Evolutionary conservation across 169 alveolate genomes (phyloP).

Genomic region (Babesia bovis): DNA sequence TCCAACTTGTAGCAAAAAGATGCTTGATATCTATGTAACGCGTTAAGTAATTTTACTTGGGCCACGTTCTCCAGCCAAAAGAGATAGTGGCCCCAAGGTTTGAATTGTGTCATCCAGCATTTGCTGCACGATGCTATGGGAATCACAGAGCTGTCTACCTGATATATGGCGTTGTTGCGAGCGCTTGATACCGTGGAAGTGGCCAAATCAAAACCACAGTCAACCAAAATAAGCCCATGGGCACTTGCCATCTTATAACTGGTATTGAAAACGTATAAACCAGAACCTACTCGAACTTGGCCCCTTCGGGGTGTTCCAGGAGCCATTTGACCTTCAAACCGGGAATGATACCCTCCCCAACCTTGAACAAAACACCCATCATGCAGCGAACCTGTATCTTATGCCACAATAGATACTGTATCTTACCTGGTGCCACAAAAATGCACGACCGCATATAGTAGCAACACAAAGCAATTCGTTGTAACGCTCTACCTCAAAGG

Average conservation of each 20-base stretch:
- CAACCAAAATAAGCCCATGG: constrained; percentile 17
- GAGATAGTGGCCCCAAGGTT: constrained; percentile 26
- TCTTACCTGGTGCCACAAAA: constrained; percentile 48
- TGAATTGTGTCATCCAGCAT: constrained; percentile 5
- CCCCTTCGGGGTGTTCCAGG: constrained; percentile 21
- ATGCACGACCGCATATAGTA: constrained; percentile 18
- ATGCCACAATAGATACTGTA: background rate
- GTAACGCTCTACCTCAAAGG: constrained; percentile 16
- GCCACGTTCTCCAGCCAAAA: constrained; percentile 12
- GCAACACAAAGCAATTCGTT: constrained; percentile 29
- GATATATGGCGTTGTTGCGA: background rate
- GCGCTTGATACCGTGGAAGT: background rate
- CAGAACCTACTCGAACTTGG: constrained; percentile 16
- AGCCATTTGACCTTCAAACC: background rate
- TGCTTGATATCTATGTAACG: no score
- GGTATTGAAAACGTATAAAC: background rate
- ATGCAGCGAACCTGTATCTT: constrained; percentile 24
- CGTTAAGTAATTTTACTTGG: no score
- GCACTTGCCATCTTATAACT: constrained; percentile 46
- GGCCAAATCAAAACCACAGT: constrained; percentile 4
- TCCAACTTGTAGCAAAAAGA: no score
- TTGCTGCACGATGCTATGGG: background rate
- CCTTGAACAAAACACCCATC: constrained; percentile 25
- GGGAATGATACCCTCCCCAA: background rate
- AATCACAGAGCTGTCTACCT: background rate